Percentiles rank a stretch among this genome's conserved stretches.
phyloP scores from a whole-genome alignment of 805 yeast genomes.

The Huiozyma naganishii region DNA sequence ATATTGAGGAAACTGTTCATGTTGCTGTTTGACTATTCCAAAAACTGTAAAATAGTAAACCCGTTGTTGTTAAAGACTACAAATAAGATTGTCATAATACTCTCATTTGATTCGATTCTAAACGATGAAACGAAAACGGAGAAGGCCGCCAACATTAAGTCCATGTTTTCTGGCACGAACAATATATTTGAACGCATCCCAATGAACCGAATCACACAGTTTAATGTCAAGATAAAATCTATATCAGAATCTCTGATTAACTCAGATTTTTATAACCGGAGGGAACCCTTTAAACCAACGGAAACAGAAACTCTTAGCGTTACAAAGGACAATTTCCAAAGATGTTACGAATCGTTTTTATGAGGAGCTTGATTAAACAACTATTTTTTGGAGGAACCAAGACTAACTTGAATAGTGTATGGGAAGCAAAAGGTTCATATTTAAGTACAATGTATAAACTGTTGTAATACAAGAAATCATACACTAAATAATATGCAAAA shows the following conservation, averaged over 20 bases:
- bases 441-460: no score
- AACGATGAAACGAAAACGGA: not conserved
- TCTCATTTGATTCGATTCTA: slow-evolving; percentile 2
- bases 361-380: not conserved
- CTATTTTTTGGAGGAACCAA: no score
- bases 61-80: slow-evolving; percentile 11
- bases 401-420: no score
- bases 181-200: slow-evolving; percentile 15
- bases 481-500: no score
- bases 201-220: slow-evolving; percentile 7
- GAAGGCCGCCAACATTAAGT: slow-evolving; percentile 1
- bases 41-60: slow-evolving; percentile 18
- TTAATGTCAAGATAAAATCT: slow-evolving; percentile 12
- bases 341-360: slow-evolving; percentile 10
- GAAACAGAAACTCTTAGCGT: slow-evolving; percentile 16
- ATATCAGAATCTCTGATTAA: slow-evolving; percentile 25
- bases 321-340: slow-evolving; percentile 12
- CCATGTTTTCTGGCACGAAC: not conserved
- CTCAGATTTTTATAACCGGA: slow-evolving; percentile 19
- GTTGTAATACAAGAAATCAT: no score
- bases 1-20: slow-evolving; percentile 19
- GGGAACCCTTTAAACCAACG: slow-evolving; percentile 11
- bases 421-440: no score
- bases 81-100: slow-evolving; percentile 8
- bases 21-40: slow-evolving; percentile 22